Conservation (phyloP, 139 green algal species). For the Chlamydomonas applanata region DNA sequence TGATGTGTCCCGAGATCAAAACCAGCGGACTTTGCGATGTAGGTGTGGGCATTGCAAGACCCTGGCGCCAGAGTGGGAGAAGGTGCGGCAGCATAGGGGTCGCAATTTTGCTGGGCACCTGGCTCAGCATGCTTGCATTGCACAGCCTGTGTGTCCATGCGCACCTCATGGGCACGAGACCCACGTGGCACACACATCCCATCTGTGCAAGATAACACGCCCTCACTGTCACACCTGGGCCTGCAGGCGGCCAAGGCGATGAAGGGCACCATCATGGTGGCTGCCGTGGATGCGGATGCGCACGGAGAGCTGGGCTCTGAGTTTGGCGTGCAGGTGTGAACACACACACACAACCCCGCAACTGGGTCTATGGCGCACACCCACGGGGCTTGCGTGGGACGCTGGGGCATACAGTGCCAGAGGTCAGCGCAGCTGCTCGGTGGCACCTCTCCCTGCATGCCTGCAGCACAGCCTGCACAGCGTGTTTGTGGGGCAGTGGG, state of each 20-base stretch:
- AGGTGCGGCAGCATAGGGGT: neutral
- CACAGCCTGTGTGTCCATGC: neutral
- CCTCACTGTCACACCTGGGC: slow-evolving; percentile 37
- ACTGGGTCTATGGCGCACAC: no score
- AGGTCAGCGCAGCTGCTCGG: no score
- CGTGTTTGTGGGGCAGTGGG: slow-evolving; percentile 17
- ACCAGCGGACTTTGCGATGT: neutral
- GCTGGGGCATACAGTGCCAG: no score
- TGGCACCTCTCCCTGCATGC: no score
- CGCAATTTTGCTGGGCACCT: neutral
- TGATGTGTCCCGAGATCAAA: neutral
- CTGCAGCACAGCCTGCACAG: slow-evolving; percentile 92
- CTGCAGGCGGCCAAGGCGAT: slow-evolving; percentile 63
- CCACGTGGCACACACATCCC: neutral
- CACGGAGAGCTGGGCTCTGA: slow-evolving; percentile 52
- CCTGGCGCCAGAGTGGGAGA: slow-evolving; percentile 16
- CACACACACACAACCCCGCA: no score
- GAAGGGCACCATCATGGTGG: slow-evolving; percentile 70
- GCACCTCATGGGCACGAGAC: neutral
- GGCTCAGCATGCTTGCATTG: neutral
- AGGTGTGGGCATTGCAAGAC: slow-evolving; percentile 71
- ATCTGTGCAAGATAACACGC: neutral
- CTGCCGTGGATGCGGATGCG: slow-evolving; percentile 66
- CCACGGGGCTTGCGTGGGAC: no score
- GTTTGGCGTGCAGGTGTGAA: slow-evolving; percentile 72